phyloP scores from a whole-genome alignment of 1,284 basidiomycete genomes.

The Golubevia pallescens region DNA sequence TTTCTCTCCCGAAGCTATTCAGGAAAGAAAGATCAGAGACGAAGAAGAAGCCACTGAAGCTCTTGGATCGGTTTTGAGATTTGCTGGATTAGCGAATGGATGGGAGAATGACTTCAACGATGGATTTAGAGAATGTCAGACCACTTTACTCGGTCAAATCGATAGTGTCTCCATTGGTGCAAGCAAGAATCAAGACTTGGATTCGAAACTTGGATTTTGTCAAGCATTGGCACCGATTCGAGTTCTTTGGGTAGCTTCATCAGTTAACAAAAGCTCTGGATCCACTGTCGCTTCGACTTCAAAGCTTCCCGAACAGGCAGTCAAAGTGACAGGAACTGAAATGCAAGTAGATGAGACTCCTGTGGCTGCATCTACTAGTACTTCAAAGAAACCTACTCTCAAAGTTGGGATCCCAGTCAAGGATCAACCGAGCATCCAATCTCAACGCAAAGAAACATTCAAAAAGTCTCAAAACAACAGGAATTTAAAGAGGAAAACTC shows the following conservation, averaged over 20 bases:
- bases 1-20: not conserved
- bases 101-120: not conserved
- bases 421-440: too few species aligned
- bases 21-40: not conserved
- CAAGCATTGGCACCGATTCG: not conserved
- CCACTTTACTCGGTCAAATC: not conserved
- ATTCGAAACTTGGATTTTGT: not conserved
- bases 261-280: not conserved
- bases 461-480: too few species aligned
- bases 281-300: not conserved
- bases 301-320: not conserved
- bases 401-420: too few species aligned
- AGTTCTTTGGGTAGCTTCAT: not conserved
- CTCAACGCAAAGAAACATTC: too few species aligned
- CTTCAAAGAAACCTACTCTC: too few species aligned
- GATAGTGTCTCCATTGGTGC: not conserved
- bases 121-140: not conserved
- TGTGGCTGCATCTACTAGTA: too few species aligned
- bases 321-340: too few species aligned
- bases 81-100: not conserved
- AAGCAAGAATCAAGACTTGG: not conserved
- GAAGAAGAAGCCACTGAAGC: not conserved
- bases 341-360: too few species aligned
- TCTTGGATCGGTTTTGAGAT: not conserved
- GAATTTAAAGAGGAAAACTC: too few species aligned